Evolutionary conservation across 495 filamentous ascomycete species (phyloP), one percentile per base, ranked within the genome.

Genomic region (Pseudevernia furfuracea): DNA sequence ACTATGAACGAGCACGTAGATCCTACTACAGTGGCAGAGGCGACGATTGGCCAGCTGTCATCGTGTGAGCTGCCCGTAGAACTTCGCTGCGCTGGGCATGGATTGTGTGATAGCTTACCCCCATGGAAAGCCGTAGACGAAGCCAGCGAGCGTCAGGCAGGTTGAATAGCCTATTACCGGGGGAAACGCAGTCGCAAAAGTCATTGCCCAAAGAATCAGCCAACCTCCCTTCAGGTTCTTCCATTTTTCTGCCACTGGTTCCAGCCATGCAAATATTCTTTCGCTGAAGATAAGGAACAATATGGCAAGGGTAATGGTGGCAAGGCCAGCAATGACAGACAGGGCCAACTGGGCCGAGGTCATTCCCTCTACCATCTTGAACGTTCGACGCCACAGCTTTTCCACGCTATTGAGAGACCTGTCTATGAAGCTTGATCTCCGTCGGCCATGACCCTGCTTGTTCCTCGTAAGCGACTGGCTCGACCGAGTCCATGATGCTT

Each of bases 131-230:
- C 92, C 95, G 76, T 90, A 98, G n/a, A 98, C 84, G 72, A 96
- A 96, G 0, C 94, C 94, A 17, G 89, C 78, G 36, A 96, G 79
- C 1, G 91, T 96, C n/a, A 95, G 81, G 64, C 86, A 85, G 0
- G 89, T 89, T 36, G 87, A 89, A 78, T 96, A 97, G 11, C 94
- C 94, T 69, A 98, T 88, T 65, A 96, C 71, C 4, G 94, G 94
- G 4, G 94, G 94, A 74, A 98, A 96, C 1, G 87, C 90, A 12
- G 88, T 85, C 39, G 84, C 73, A 71, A 92, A 93, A 25, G 87
- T 89, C 70, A 91, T 75, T 2, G 84, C 70, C 85, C 90, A 97
- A 30, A 96, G 76, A 28, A 96, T 81, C 57, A 91, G 75, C 83
- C 89, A 96, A 15, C 89, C 94, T 58, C 80, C 81, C 30, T 72